Percentiles rank a stretch among this genome's conserved stretches.
Conservation (phyloP, 805 yeast genomes). For the Candida verbasci region DNA sequence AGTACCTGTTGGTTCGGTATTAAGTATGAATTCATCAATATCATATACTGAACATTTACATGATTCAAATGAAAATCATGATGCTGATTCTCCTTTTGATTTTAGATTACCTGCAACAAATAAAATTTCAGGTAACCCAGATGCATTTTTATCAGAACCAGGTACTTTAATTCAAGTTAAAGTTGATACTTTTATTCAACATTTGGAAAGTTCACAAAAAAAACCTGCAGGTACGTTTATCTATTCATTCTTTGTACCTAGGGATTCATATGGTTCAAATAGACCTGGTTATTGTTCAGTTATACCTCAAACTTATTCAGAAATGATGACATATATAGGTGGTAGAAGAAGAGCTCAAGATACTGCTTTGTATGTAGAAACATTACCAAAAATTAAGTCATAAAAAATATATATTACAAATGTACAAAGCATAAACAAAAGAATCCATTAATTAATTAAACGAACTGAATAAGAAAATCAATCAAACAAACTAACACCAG, state of each 20-base stretch:
- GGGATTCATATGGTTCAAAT: conserved; percentile 37
- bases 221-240: conserved; percentile 84
- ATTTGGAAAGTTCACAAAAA: conserved; percentile 54
- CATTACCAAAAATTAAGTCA: conserved; percentile 20
- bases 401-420: conserved; percentile 1
- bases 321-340: conserved; percentile 87
- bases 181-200: conserved; percentile 76
- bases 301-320: conserved; percentile 81
- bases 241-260: conserved; percentile 82
- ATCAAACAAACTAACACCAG: background rate
- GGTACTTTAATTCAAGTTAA: conserved; percentile 89
- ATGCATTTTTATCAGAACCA: conserved; percentile 63
- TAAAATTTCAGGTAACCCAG: conserved; percentile 43
- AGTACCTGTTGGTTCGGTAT: conserved; percentile 91
- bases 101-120: conserved; percentile 60
- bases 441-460: background rate
- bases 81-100: conserved; percentile 37
- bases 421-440: no score
- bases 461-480: conserved; percentile 2
- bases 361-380: conserved; percentile 61
- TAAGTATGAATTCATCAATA: conserved; percentile 76
- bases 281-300: conserved; percentile 68
- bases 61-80: conserved; percentile 20
- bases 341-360: conserved; percentile 88
- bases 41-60: conserved; percentile 83